A percentile compares a stretch with the other conserved stretches of the same genome.
Evolutionary conservation across 805 yeast genomes (phyloP).

Genomic region (Suhomyces kilbournensis): DNA sequence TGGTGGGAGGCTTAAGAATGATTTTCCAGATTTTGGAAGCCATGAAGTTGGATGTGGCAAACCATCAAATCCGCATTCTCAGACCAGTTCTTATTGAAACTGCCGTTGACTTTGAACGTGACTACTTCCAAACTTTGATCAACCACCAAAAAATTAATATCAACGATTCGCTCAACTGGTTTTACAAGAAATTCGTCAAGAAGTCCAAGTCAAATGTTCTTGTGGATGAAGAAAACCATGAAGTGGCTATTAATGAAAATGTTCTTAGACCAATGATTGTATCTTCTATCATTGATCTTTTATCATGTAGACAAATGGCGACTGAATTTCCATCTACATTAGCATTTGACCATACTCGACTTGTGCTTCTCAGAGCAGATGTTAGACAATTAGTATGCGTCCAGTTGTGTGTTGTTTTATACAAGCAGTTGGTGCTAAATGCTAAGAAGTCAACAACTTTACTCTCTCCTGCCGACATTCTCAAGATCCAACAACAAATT

Average conservation of each 20-base stretch:
- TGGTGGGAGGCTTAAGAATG: conserved; percentile 75
- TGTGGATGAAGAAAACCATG: conserved; percentile 11
- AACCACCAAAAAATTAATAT: conserved; percentile 58
- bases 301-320: conserved; percentile 78
- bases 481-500: conserved; percentile 63
- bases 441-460: conserved; percentile 16
- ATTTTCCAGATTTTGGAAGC: conserved; percentile 84
- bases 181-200: conserved; percentile 34
- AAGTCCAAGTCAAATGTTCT: conserved; percentile 7
- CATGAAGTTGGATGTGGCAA: conserved; percentile 93
- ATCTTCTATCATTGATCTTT: conserved; percentile 55
- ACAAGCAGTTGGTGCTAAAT: conserved; percentile 57
- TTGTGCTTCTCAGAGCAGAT: conserved; percentile 77
- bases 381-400: conserved; percentile 81
- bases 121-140: conserved; percentile 61
- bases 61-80: conserved; percentile 83
- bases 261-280: conserved; percentile 40
- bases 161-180: conserved; percentile 66
- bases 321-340: conserved; percentile 79
- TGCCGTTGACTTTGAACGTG: conserved; percentile 85
- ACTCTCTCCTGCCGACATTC: conserved; percentile 35
- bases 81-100: conserved; percentile 83
- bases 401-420: conserved; percentile 67
- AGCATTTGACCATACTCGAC: conserved; percentile 79
- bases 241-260: conserved; percentile 13